A percentile compares a stretch with the other conserved stretches of the same genome.
Conservation (phyloP, 441 rosid genomes). For the Capsella rubella region DNA sequence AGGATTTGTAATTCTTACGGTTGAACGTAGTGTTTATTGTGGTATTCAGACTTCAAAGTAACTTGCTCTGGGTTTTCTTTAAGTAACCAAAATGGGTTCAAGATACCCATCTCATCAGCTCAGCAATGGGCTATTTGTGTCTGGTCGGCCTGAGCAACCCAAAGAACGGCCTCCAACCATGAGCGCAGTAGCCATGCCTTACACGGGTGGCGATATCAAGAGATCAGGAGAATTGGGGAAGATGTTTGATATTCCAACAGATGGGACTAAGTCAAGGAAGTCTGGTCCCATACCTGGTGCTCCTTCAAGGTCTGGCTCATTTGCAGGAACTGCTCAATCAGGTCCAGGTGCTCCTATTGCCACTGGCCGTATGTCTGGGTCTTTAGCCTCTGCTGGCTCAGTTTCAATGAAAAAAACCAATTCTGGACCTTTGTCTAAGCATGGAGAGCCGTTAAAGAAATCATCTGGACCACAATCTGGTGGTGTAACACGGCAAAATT, state of each 20-base stretch:
- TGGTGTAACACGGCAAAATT: conserved; percentile 89
- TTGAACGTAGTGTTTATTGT: conserved; percentile 24
- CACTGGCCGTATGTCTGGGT: conserved; percentile 79
- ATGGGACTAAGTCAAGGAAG: conserved; percentile 93
- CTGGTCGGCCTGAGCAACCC: conserved; percentile 97
- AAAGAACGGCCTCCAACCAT: conserved; percentile 95
- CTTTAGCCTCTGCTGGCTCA: conserved; percentile 69
- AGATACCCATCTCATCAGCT: conserved; percentile 99
- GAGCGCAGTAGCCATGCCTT: conserved; percentile 97
- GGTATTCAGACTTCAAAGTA: conserved; percentile 18
- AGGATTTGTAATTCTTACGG: conserved; percentile 42
- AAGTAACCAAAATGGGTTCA: conserved; percentile 80
- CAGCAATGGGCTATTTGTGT: conserved; percentile 95
- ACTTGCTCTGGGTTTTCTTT: conserved; percentile 38
- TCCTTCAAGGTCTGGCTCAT: conserved; percentile 92
- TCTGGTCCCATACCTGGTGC: conserved; percentile 91
- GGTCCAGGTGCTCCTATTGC: conserved; percentile 81
- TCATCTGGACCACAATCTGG: conserved; percentile 97
- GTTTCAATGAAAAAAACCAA: conserved; percentile 87
- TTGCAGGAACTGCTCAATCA: conserved; percentile 90
- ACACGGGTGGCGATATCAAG: conserved; percentile 97
- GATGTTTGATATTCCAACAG: conserved; percentile 95
- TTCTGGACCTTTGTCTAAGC: conserved; percentile 93
- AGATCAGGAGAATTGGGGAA: conserved; percentile 97
- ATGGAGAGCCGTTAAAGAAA: conserved; percentile 94